Base-by-base conservation (phyloP, 306 rosid species). In the Clitoria ternatea region DNA sequence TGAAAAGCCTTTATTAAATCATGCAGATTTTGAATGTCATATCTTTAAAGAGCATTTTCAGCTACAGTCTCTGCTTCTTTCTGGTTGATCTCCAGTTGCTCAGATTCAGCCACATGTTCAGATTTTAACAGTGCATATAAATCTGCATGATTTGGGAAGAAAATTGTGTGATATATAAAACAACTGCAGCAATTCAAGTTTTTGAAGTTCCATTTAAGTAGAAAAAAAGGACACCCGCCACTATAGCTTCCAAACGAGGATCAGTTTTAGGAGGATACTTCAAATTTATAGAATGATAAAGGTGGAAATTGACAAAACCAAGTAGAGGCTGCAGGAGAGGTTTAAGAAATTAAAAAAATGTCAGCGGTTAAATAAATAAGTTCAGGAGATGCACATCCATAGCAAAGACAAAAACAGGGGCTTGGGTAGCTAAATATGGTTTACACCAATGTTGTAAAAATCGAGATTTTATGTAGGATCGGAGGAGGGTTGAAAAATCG, bases 261-360 rank as follows among this genome's bases (percentile, higher is more conserved):
- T 94, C 92, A 56, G 90, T 95, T 24, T 85, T 83, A 0, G 97
- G 98, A 3, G 97, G 98, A 70, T 94, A 94, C 80, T 80, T 89
- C 79, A 87, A 79, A 75, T 85, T 84, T 68, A 94, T 87, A 24
- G 96, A 87, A 73, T 86, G 85, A 77, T 89, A 94, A n/a, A 90
- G 84, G 64, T 80, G 92, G 65, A 71, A 87, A 70, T 89, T 88
- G 76, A 90, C 88, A 77, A 87, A 85, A 36, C 83, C 70, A 23
- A 90, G 88, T 79, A 94, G 98, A 32, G 93, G 84, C 97, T 94
- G 88, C 68, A 69, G 33, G 24, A 66, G 2, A 69, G 6, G 69
- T 40, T 54, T 8, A 69, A 64, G 17, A 70, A 20, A 17, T 23
- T 66, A 54, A 49, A 13, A 40, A 57, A 52, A 43, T 18, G 45